These are phyloP conservation scores for Calonectria honghensis DNA, from an alignment of 2,329 filamentous ascomycete genomes.

Conservation along the genomic window DNA sequence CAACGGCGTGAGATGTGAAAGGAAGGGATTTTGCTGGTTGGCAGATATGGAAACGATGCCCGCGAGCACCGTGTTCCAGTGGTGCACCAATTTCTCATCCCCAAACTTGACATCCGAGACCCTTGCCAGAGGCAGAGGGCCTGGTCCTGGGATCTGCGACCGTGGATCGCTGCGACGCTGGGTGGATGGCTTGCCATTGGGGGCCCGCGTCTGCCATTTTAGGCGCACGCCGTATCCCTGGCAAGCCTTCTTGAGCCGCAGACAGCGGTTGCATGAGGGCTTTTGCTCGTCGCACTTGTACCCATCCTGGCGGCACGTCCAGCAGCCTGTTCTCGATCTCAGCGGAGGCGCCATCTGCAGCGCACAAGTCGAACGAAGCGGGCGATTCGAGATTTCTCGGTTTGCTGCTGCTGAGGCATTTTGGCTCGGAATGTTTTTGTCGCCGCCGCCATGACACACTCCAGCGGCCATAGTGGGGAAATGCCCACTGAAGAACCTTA, in stretches of 20 bases:
- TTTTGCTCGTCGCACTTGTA: conserved; percentile 32
- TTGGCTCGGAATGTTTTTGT: background rate
- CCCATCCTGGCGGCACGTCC: conserved; percentile 27
- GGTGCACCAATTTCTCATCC: conserved; percentile 9
- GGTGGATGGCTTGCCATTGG: background rate
- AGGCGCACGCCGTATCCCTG: conserved; percentile 17
- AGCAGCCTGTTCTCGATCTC: conserved; percentile 20
- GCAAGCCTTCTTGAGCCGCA: conserved; percentile 17
- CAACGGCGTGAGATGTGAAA: conserved; percentile 1
- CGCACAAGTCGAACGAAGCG: background rate
- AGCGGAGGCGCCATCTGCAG: background rate
- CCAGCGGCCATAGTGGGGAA: conserved; percentile 1
- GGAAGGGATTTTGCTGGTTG: background rate
- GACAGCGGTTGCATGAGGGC: conserved; percentile 14
- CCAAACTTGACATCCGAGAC: conserved; percentile 16
- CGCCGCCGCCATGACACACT: background rate
- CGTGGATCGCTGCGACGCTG: conserved; percentile 2
- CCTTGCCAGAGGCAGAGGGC: background rate
- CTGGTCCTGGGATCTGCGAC: background rate
- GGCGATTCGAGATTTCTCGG: background rate
- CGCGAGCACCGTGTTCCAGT: conserved; percentile 13
- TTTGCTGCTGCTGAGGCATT: conserved; percentile 10
- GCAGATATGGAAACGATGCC: conserved; percentile 11
- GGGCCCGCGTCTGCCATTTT: background rate
- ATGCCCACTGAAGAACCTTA: background rate